Conservation (phyloP, 2,329 filamentous ascomycete genomes). For the Ceratocystis smalleyi region DNA sequence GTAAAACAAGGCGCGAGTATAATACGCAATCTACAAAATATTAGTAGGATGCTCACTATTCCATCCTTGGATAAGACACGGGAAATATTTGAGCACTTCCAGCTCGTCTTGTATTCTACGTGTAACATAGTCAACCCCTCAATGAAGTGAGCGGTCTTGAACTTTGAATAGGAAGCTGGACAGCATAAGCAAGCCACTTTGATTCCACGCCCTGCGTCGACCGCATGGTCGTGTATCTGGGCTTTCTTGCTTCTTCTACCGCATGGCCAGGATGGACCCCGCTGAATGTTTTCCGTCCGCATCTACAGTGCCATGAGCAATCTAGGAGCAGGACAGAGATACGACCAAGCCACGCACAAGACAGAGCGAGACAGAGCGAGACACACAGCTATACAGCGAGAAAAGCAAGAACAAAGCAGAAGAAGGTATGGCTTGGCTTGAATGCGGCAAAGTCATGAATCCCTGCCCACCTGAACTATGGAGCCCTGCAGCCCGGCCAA, state of each 20-base stretch:
- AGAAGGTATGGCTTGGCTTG: background rate
- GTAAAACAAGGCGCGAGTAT: background rate
- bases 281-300: background rate
- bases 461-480: constrained; percentile 10
- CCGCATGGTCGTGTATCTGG: background rate
- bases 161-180: background rate
- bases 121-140: background rate
- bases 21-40: background rate
- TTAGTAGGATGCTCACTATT: background rate
- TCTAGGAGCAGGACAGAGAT: background rate
- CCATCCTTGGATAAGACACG: background rate
- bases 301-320: background rate
- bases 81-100: background rate
- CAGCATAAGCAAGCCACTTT: background rate
- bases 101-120: background rate
- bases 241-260: too few species aligned
- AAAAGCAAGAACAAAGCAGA: background rate
- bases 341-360: background rate
- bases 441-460: background rate
- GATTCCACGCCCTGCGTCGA: background rate
- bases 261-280: background rate
- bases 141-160: background rate
- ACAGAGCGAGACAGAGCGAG: background rate
- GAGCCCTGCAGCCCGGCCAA: background rate
- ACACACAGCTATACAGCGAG: background rate